phyloP scores from a whole-genome alignment of 768 basidiomycete genomes.

The Pleurotus djamor region DNA sequence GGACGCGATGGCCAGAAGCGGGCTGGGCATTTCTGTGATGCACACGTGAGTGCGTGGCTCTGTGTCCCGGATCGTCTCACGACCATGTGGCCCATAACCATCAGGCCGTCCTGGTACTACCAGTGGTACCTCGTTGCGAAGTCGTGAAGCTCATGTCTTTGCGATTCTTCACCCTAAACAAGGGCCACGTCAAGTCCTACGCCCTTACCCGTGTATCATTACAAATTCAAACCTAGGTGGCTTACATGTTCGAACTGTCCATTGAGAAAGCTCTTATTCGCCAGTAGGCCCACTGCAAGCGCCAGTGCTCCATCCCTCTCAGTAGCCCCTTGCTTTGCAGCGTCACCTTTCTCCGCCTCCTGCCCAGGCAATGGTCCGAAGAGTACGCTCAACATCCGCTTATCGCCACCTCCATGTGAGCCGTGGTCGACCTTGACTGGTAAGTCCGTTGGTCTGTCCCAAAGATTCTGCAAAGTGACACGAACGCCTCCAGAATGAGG shows the following conservation, averaged over 20 bases:
- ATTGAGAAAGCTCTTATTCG: slow-evolving; percentile 48
- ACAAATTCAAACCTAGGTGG: slow-evolving; percentile 19
- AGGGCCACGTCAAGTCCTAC: no score
- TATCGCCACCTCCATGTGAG: slow-evolving; percentile 48
- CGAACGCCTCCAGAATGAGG: slow-evolving; percentile 40
- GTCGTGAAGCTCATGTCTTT: no score
- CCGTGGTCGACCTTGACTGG: slow-evolving; percentile 38
- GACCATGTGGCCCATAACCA: no score
- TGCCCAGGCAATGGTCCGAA: slow-evolving; percentile 46
- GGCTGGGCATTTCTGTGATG: no score
- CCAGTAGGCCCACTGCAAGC: slow-evolving; percentile 43
- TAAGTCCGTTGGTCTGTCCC: slow-evolving; percentile 38
- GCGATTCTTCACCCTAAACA: no score
- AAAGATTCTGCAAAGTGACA: slow-evolving; percentile 42
- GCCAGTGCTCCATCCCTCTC: slow-evolving; percentile 46
- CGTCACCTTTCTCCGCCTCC: slow-evolving; percentile 34
- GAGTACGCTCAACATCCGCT: slow-evolving; percentile 42
- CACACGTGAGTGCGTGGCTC: no score
- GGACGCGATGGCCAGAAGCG: no score
- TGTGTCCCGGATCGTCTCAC: no score
- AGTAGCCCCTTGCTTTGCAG: slow-evolving; percentile 42
- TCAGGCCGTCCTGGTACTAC: no score
- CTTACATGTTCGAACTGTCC: slow-evolving; percentile 37
- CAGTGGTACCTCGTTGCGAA: no score
- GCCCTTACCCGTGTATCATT: not conserved